phyloP scores from a whole-genome alignment of 768 basidiomycete species.

The Mycena venus region DNA sequence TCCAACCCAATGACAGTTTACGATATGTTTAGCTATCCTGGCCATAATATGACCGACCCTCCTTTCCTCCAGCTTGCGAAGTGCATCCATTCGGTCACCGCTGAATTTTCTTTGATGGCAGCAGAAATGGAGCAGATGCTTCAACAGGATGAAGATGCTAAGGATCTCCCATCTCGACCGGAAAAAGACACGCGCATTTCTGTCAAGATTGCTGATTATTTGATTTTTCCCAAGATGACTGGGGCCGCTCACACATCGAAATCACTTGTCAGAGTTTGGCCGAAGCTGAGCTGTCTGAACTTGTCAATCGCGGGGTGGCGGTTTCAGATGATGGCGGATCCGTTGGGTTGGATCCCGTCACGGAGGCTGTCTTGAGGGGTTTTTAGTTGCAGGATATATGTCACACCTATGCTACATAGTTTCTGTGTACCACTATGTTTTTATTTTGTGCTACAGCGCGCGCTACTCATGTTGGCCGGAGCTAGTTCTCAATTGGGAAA shows the following conservation, averaged over 20 bases:
- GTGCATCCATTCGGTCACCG: constrained; percentile 25
- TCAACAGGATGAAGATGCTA: not conserved
- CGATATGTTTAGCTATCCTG: constrained; percentile 17
- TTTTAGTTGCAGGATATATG: not conserved
- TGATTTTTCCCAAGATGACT: not conserved
- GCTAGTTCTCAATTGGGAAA: not conserved
- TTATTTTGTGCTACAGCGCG: not conserved
- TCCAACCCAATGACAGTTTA: constrained; percentile 28
- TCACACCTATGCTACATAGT: not conserved
- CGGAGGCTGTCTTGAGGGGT: not conserved
- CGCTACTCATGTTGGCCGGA: not conserved
- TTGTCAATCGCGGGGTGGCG: not conserved
- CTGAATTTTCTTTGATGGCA: not conserved
- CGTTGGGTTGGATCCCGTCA: not conserved
- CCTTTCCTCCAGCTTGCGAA: constrained; percentile 38
- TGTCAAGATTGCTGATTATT: not conserved
- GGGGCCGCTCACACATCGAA: not conserved
- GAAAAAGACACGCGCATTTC: not conserved
- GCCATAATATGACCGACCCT: not conserved
- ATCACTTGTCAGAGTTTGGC: not conserved
- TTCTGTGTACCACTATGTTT: not conserved
- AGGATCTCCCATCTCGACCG: not conserved
- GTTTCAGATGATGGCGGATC: not conserved
- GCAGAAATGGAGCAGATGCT: not conserved
- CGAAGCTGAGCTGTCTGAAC: not conserved